Conservation (phyloP, 1,139 yeast species). For the Insectozyma bohioensis region DNA sequence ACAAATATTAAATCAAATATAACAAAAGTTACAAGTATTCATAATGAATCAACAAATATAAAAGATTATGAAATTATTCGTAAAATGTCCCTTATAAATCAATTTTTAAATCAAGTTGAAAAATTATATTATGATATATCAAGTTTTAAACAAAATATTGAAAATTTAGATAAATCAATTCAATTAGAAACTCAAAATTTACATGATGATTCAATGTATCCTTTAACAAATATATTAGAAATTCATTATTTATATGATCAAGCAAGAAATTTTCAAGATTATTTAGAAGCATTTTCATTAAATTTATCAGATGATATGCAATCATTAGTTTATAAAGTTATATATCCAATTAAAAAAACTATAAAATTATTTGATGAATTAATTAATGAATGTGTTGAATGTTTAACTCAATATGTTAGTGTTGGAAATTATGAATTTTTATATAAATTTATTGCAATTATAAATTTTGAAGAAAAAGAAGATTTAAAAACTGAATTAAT, state of each 20-base stretch:
- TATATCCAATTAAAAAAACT: conserved; percentile 49
- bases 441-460: conserved; percentile 68
- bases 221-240: conserved; percentile 58
- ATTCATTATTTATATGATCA: conserved; percentile 71
- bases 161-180: conserved; percentile 52
- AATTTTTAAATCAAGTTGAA: conserved; percentile 70
- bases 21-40: conserved; percentile 55
- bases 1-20: conserved; percentile 54
- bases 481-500: conserved; percentile 65
- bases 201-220: conserved; percentile 51
- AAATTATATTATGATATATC: conserved; percentile 64
- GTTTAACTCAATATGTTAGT: conserved; percentile 67
- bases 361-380: conserved; percentile 64
- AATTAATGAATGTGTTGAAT: conserved; percentile 58
- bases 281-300: conserved; percentile 54
- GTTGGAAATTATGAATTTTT: conserved; percentile 67
- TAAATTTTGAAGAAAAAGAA: conserved; percentile 78
- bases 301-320: conserved; percentile 67
- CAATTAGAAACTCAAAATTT: conserved; percentile 51
- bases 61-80: conserved; percentile 59
- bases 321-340: conserved; percentile 62
- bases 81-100: conserved; percentile 65
- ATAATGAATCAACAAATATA: conserved; percentile 53
- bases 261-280: conserved; percentile 78
- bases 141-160: conserved; percentile 52